Conservation (phyloP, 106 monocot genomes). For the Narthecium ossifragum region DNA sequence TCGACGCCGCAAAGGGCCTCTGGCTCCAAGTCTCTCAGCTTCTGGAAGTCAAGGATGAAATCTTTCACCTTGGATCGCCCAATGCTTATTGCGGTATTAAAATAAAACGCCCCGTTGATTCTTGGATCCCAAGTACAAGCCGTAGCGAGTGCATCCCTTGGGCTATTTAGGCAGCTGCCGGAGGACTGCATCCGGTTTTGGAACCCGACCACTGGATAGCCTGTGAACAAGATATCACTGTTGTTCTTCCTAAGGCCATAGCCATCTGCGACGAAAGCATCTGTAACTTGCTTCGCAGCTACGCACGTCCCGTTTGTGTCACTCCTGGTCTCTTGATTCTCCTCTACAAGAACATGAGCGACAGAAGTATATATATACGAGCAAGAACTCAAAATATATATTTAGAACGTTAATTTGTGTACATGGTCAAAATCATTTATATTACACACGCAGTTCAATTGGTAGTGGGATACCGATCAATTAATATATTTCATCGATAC, state of each 20-base stretch:
- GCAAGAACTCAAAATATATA: too few species aligned
- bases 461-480: too few species aligned
- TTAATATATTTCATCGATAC: too few species aligned
- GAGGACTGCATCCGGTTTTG: conserved; percentile 52
- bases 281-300: background rate
- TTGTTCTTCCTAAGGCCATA: conserved; percentile 43
- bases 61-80: conserved; percentile 23
- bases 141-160: conserved; percentile 36
- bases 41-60: conserved; percentile 54
- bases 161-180: conserved; percentile 27
- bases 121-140: conserved; percentile 53
- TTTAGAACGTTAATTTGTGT: too few species aligned
- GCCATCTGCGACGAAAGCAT: background rate
- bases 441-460: too few species aligned
- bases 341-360: conserved; percentile 7
- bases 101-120: conserved; percentile 17
- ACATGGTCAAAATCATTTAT: too few species aligned
- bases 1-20: conserved; percentile 36
- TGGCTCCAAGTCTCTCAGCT: conserved; percentile 22
- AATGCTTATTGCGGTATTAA: conserved; percentile 41
- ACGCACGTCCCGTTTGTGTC: conserved; percentile 23
- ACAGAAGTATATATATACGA: background rate
- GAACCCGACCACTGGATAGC: conserved; percentile 45
- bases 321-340: conserved; percentile 19
- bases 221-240: conserved; percentile 23